Base-by-base conservation (phyloP, 2,329 filamentous ascomycete genomes). In the Ophiobolus disseminans region DNA sequence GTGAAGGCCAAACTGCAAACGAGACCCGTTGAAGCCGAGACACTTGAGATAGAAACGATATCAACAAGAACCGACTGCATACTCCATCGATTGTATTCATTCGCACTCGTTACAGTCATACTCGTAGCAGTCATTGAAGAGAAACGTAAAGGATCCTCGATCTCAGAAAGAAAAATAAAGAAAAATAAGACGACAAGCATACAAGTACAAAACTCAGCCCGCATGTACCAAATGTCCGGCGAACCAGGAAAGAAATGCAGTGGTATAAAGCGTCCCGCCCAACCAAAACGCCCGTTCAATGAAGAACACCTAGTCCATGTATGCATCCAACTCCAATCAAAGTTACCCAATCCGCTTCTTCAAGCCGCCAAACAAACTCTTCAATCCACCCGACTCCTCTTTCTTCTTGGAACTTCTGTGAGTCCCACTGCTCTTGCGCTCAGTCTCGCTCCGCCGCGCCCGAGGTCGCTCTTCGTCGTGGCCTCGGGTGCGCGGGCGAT, bases 301-400 rank as follows among this genome's bases (percentile, higher is more conserved):
- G 48, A 50, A 52, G 45, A 50, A 57, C 43, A 40, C 21, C 14
- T 19, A 19, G 9, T 36, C 13, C 14, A 23, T 46, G 28, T 46
- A 39, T 40, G 34, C 10, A 19, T 21, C 19, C 20, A 44, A 28
- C 32, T 36, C 37, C 21, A n/a, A 25, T n/a, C 14, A 14, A 14
- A 35, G 28, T 57, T 45, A 68, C 41, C 50, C 53, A 39, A 67
- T 60, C 21, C 62, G 60, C 54, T 59, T 68, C 61, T 66, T 68
- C 20, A 71, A 57, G 0, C 68, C 62, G n/a, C 67, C 66, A 44
- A 71, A 62, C 11, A 71, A 41, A 1, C 65, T 57, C 45, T 68
- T 72, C 4, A 72, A 42, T 4, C 63, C 62, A 5, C 63, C 57
- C 13, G 61, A 52, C 19, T 69, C 63, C 25, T 68, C 62, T 46